Base-by-base conservation (phyloP, 257 asterid genomes). In the Nicotiana paniculata region DNA sequence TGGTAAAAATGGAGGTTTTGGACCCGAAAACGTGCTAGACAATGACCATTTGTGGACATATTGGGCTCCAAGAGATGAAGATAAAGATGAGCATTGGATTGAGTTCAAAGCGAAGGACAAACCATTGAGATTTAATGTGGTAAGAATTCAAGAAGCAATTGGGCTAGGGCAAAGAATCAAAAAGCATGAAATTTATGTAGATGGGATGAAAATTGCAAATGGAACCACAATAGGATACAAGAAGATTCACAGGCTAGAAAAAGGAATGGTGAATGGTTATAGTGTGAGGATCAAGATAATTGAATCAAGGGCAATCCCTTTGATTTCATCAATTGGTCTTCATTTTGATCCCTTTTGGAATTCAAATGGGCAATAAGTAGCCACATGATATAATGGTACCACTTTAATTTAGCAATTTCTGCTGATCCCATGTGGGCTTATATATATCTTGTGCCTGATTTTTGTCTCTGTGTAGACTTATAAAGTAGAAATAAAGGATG, bases 301-400 rank as follows among this genome's bases (percentile, higher is more conserved):
- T 46, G 94, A 88, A 77, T 90, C 98, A 69, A 91, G 86, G 84
- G 98, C 91, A 46, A 81, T 81, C 9, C 99, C 98, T 79, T 86
- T 96, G 82, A 89, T 96, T 24, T 96, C 99, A 37, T 94, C 98
- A 4, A 1, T 91, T 6, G 99, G 98, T 46, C 83, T 96, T 66
- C 97, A 96, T 88, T 90, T 91, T 76, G 99, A 95, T 90, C 96
- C 99, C 21, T 90, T 93, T 88, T 95, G 97, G 97, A 84, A 90
- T 53, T 91, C 97, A 65, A 62, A 90, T 53, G 81, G 68, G 21
- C 59, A 81, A 3, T 30, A 30, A 32, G 65, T 53, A 33, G 62
- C 63, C 70, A 59, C 75, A 54, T 28, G 37, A 66, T 28, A 64
- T 64, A 9, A 53, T 53, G 77, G 81, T 64, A 21, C 54, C 80